These are phyloP conservation scores for Zostera marina DNA, from an alignment of 116 monocot species.

Conservation along the genomic window DNA sequence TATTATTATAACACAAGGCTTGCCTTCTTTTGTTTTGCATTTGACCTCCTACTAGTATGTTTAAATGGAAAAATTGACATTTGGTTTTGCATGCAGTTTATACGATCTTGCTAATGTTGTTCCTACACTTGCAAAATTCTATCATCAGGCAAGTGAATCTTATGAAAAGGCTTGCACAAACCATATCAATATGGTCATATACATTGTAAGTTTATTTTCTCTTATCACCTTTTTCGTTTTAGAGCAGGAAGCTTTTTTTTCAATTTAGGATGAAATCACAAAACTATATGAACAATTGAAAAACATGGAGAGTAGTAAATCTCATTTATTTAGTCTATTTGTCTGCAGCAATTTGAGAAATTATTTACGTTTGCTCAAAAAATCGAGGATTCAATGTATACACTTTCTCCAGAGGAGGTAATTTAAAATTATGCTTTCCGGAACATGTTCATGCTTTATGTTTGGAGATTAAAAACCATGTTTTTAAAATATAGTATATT, in stretches of 20 bases:
- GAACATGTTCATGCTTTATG: background rate
- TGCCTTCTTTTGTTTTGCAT: background rate
- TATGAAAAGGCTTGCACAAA: constrained; percentile 92
- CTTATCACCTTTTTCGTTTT: background rate
- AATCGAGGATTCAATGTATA: constrained; percentile 76
- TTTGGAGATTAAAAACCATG: background rate
- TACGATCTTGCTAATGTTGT: constrained; percentile 99
- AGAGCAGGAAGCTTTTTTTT: background rate
- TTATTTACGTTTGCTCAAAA: constrained; percentile 71
- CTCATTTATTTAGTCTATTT: background rate
- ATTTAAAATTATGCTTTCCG: background rate
- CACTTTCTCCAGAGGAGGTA: constrained; percentile 86
- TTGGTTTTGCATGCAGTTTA: constrained; percentile 38
- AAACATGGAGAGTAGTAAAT: background rate
- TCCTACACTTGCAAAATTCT: constrained; percentile 90
- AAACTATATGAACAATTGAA: background rate
- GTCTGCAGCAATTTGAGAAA: constrained; percentile 88
- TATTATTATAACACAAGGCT: background rate
- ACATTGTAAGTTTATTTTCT: constrained; percentile 38
- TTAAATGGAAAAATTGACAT: background rate
- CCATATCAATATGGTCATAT: constrained; percentile 79
- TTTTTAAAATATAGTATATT: background rate
- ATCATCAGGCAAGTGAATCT: constrained; percentile 90
- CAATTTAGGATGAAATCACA: background rate
- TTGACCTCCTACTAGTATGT: background rate